Evolutionary conservation across 306 rosid species (phyloP), one percentile per base, ranked within the genome.

Genomic region (Cucurbita argyrosperma): DNA sequence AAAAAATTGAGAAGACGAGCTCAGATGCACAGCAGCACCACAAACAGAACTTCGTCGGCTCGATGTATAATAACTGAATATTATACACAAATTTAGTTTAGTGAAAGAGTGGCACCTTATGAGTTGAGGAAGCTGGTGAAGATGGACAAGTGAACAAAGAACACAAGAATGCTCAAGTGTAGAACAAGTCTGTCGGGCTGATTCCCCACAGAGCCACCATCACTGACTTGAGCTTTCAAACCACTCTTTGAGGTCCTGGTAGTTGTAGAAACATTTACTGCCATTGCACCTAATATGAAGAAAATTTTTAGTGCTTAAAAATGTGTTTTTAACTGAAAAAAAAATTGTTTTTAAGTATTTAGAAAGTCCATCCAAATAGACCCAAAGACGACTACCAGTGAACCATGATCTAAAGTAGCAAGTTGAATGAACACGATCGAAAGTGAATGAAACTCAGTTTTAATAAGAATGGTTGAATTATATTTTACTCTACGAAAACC

Each of bases 201-300:
- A 10, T 60, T 79, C 26, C 45, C 83, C 45, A 79, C 35, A 61
- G 88, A 85, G 71, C 63, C 76, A 85, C 84, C 72, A 7, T 84
- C 83, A 59, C 92, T 82, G 5, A 87, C 26, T 62, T 96, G 93
- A 12, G 97, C 84, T 52, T 86, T 91, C 46, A 10, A 89, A 78
- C 91, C 96, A 63, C 92, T 91, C 76, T 81, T 85, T 54, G 96
- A 88, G 0, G 86, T 83, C 52, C 85, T 89, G 26, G 85, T 60
- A 55, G 88, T 61, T 57, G 96, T 85, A 26, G 99, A 85, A 53
- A 95, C 97, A 77, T 95, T 95, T 77, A 95, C 96, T 1, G 99
- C 74, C 76, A 63, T 76, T 4, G 97, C 84, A 83, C 99, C 99
- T 95, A 60, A 46, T 51, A 66, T 26, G 7, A 57, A 79, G 46